Evolutionary conservation across 495 filamentous ascomycete genomes (phyloP), one percentile per base, ranked within the genome.

Genomic region (Aspergillus ostianus): DNA sequence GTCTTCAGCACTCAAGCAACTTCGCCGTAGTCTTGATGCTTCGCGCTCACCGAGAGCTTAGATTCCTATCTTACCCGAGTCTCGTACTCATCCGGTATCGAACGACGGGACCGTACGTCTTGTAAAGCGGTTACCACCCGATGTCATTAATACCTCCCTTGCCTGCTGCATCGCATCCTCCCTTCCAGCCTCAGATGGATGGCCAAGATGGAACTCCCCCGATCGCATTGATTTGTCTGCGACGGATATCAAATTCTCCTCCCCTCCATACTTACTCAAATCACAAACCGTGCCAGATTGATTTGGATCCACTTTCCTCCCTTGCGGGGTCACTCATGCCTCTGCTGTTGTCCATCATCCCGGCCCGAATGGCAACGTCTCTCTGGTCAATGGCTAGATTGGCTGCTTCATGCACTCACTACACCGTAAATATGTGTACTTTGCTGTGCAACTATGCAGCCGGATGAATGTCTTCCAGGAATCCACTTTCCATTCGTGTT

Each of bases 51-150:
- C 52, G 53, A 47, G 36, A 51, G 46, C 17, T 56, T 48, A 12
- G 30, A 52, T 64, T 58, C 65, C 65, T 65, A 68, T 63, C 60
- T 68, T 68, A 68, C 65, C 65, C 65, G 65, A 65, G 20, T 15
- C 20, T 9, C 19, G 65, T 68, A 64, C 44, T 17, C 49, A 58
- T 17, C 57, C 57, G 54, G 65, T 68, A 65, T 27, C 50, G 17
- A 21, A 4, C 15, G 5, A 13, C 27, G 3, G 58, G 59, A 64
- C 32, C 26, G 50, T 46, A 49, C 12, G 55, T 57, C 48, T 41
- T 17, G 65, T 68, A 61, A 68, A 53, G 48, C 20, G 57, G 56
- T 68, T 68, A 63, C 65, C 58, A 45, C 26, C n/a, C 17, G 26
- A 32, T 53, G 49, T 36, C 23, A 53, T 46, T 6, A 32, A 60